A percentile compares a stretch with the other conserved stretches of the same genome.
Evolutionary conservation across 2,329 filamentous ascomycete species (phyloP).

Genomic region (Trichoderma asperellum): DNA sequence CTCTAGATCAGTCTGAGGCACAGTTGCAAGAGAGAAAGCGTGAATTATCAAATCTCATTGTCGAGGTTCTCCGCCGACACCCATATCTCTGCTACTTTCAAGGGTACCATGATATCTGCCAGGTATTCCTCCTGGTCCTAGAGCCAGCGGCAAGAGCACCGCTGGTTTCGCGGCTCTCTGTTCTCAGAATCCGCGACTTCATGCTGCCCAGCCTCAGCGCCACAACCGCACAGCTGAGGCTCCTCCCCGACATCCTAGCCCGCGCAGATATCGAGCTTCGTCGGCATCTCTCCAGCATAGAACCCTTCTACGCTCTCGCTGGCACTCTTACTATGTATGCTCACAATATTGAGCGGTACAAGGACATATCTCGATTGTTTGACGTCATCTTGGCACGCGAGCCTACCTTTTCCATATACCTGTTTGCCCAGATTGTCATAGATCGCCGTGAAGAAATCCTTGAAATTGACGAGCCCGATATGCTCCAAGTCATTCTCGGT

Average conservation of each 20-base stretch:
- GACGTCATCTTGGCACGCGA: conserved; percentile 87
- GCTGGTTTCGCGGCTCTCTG: conserved; percentile 78
- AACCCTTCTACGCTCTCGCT: conserved; percentile 92
- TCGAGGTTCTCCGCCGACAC: conserved; percentile 75
- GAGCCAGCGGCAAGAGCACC: conserved; percentile 62
- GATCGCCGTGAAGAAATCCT: conserved; percentile 83
- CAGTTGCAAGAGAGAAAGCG: conserved; percentile 72
- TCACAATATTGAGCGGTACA: conserved; percentile 90
- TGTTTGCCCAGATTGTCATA: conserved; percentile 88
- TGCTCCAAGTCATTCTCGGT: conserved; percentile 85
- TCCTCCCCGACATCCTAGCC: conserved; percentile 81
- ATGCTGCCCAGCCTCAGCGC: conserved; percentile 89
- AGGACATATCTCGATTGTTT: conserved; percentile 86
- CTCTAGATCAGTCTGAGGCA: conserved; percentile 66
- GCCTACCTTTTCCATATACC: conserved; percentile 86
- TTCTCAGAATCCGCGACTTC: conserved; percentile 92
- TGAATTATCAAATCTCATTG: conserved; percentile 80
- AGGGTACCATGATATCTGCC: conserved; percentile 97
- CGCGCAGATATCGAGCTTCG: conserved; percentile 73
- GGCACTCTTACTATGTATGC: conserved; percentile 95
- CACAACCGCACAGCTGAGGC: conserved; percentile 79
- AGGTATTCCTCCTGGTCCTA: conserved; percentile 89
- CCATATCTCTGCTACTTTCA: conserved; percentile 95
- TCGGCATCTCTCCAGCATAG: conserved; percentile 73
- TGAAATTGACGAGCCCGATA: conserved; percentile 88